Percentiles rank a stretch among this genome's conserved stretches.
Conservation (phyloP, 2,329 filamentous ascomycete genomes). For the Grosmannia clavigera region DNA sequence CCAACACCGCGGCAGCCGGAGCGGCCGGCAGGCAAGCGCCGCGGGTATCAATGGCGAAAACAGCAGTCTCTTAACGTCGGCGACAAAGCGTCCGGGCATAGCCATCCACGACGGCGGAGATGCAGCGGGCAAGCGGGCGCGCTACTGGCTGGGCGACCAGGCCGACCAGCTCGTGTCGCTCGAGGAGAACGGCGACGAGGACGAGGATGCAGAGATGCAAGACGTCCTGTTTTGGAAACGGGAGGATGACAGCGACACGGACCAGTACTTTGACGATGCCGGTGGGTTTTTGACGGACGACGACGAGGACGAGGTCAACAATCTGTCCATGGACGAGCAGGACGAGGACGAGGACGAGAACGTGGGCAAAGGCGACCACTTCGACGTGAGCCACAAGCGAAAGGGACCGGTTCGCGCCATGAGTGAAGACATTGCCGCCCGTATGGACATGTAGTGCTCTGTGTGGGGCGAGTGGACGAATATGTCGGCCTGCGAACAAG, state of each 20-base stretch:
- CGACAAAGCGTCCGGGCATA: conserved; percentile 17
- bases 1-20: conserved; percentile 9
- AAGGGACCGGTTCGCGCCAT: conserved; percentile 38
- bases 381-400: conserved; percentile 25
- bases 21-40: neutral
- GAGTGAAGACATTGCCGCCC: conserved; percentile 50
- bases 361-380: conserved; percentile 26
- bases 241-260: conserved; percentile 44
- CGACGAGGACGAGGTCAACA: conserved; percentile 22
- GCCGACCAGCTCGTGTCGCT: conserved; percentile 31
- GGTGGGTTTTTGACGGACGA: conserved; percentile 36
- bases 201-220: conserved; percentile 34
- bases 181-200: conserved; percentile 34
- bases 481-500: too few species aligned
- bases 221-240: conserved; percentile 45
- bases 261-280: conserved; percentile 32
- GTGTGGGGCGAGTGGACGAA: neutral
- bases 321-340: conserved; percentile 29
- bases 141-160: conserved; percentile 74
- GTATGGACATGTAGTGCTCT: conserved; percentile 46
- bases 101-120: conserved; percentile 15
- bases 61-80: conserved; percentile 3
- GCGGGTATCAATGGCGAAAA: neutral
- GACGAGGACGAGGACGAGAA: conserved; percentile 19
- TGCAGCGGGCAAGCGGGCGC: conserved; percentile 66